A percentile compares a stretch with the other conserved stretches of the same genome.
phyloP scores from a whole-genome alignment of 176 grass and related monocot species.

The Miscanthus lutarioriparius region DNA sequence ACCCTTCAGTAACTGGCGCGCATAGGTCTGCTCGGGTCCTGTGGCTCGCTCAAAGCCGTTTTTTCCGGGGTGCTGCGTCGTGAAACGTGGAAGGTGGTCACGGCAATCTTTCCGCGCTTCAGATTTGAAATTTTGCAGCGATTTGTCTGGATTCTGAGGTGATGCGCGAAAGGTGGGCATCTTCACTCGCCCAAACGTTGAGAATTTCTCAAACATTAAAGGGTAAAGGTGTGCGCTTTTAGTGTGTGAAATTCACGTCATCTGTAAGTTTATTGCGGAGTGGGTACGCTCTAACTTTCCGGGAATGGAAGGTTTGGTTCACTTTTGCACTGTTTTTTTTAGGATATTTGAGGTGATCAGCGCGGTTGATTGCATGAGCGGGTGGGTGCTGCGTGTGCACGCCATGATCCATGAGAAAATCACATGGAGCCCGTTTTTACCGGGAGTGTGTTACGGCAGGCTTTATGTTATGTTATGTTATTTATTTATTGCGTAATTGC shows the following conservation, averaged over 20 bases:
- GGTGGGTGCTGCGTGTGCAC: neutral
- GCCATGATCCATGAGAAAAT: constrained; percentile 19
- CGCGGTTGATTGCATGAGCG: neutral
- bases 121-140: neutral
- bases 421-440: neutral
- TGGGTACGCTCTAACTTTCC: neutral
- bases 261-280: neutral
- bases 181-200: neutral
- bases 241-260: neutral
- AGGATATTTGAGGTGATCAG: constrained; percentile 13
- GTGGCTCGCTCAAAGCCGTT: neutral
- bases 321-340: constrained; percentile 1
- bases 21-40: neutral
- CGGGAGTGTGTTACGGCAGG: neutral
- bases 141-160: neutral
- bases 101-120: neutral
- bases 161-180: constrained; percentile 39
- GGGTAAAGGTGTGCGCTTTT: neutral
- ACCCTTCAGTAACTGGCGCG: neutral
- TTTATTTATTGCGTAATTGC: neutral
- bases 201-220: neutral
- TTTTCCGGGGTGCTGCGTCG: neutral
- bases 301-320: neutral
- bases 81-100: neutral
- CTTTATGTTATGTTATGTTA: too few species aligned